Evolutionary conservation across 805 yeast genomes (phyloP).

Genomic region (Dipodascopsis uninucleata): DNA sequence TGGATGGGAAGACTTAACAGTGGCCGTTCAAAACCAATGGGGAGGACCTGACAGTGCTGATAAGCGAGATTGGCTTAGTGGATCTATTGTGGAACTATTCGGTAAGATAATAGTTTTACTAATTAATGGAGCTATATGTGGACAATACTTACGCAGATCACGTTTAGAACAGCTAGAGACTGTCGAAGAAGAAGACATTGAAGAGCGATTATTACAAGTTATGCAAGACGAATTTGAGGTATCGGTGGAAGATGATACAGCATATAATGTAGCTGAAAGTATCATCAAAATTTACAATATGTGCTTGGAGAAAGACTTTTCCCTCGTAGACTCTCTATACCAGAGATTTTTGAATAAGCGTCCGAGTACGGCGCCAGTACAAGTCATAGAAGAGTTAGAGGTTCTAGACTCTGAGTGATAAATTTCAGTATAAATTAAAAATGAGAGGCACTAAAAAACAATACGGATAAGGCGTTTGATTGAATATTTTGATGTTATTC

Average conservation of each 20-base stretch:
- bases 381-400: constrained; percentile 46
- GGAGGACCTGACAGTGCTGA: constrained; percentile 91
- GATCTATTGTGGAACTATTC: constrained; percentile 75
- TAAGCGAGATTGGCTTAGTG: constrained; percentile 93
- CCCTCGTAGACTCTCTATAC: constrained; percentile 57
- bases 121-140: not conserved
- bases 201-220: constrained; percentile 78
- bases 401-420: constrained; percentile 51
- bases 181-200: constrained; percentile 75
- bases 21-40: constrained; percentile 91
- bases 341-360: constrained; percentile 51
- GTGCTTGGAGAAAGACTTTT: constrained; percentile 52
- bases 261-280: constrained; percentile 57
- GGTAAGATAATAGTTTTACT: constrained; percentile 25
- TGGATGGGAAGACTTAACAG: constrained; percentile 80
- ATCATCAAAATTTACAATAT: constrained; percentile 65
- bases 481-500: constrained; percentile 3
- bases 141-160: not conserved
- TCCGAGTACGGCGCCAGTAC: constrained; percentile 38
- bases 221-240: constrained; percentile 95
- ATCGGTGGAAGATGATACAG: constrained; percentile 83
- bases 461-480: constrained; percentile 44
- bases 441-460: too few relatives aligned
- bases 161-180: constrained; percentile 34
- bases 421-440: too few relatives aligned